Conservation (phyloP, 2,329 filamentous ascomycete species). For the Celoporthe dispersa region DNA sequence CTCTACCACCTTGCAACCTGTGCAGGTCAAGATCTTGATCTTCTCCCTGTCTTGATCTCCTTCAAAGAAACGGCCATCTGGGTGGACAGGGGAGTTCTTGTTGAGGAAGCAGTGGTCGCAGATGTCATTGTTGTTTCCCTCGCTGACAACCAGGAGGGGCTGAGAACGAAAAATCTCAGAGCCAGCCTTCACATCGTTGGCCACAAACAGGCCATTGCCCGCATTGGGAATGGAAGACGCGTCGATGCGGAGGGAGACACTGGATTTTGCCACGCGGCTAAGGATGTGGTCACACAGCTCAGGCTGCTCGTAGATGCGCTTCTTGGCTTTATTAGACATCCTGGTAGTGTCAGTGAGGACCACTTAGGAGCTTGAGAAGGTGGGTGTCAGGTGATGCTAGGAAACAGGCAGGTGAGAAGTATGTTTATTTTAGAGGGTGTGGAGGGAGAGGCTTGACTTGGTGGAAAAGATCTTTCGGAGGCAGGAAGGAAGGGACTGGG, state of each 20-base stretch:
- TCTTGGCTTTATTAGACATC: conserved; percentile 12
- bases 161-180: conserved; percentile 36
- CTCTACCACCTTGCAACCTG: conserved; percentile 34
- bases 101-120: conserved; percentile 38
- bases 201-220: conserved; percentile 37
- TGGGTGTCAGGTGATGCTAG: background rate
- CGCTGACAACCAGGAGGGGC: conserved; percentile 31
- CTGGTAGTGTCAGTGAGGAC: background rate
- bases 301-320: conserved; percentile 23
- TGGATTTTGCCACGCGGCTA: background rate
- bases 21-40: conserved; percentile 30
- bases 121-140: conserved; percentile 27
- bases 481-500: background rate
- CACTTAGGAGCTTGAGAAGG: background rate
- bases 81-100: conserved; percentile 18
- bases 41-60: background rate
- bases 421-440: background rate
- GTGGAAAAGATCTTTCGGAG: background rate
- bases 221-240: conserved; percentile 31
- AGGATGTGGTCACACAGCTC: conserved; percentile 24
- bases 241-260: conserved; percentile 16
- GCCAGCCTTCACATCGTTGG: conserved; percentile 30
- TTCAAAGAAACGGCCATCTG: conserved; percentile 20
- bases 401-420: background rate
- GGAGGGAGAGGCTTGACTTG: background rate